Evolutionary conservation across 2,329 filamentous ascomycete species (phyloP), one percentile per base, ranked within the genome.

Genomic region (Venturia nashicola): DNA sequence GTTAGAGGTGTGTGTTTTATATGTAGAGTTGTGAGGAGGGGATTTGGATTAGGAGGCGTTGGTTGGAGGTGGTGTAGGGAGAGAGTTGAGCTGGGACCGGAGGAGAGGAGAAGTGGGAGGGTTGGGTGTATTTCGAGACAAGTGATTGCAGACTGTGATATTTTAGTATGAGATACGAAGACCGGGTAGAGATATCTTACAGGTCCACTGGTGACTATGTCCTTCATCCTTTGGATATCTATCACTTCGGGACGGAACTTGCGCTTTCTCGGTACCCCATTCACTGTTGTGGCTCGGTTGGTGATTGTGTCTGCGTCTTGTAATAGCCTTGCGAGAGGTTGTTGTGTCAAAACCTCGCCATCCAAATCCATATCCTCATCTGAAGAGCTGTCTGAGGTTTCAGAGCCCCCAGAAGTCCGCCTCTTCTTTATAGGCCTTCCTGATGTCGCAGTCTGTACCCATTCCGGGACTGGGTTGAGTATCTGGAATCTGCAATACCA

Each of bases 61-160:
- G 88, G 89, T 46, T 88, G 87, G 69, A 97, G 85, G 73, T 97
- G 92, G 75, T 99, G 92, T 57, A 99, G 82, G 74, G 89, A 91
- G 63, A 97, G 82, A 5, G 92, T 88, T 23, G 90, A 90, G 61
- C 91, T 89, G 63, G 87, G 88, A 65, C 92, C 94, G 14, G 91
- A 91, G 32, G 94, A 96, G 65, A 97, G 84, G 36, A 99, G 84
- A 18, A 99, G 86, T 5, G 94, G 91, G 72, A 91, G 88, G 68
- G 86, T 81, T 39, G 93, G 91, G 76, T 99, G 94, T 81, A 97
- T 97, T 11, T 86, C 87, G 43, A 99, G 83, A 51, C 88, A 91
- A 48, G 87, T 88, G 68, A 97, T 87, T 12, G 90, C 83, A 20
- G 89, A 89, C 75, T 76, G 61, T 62, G 65, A 69, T 68, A 71